phyloP scores from a whole-genome alignment of 352 stramenopile genomes.

The Lagenidium giganteum region DNA sequence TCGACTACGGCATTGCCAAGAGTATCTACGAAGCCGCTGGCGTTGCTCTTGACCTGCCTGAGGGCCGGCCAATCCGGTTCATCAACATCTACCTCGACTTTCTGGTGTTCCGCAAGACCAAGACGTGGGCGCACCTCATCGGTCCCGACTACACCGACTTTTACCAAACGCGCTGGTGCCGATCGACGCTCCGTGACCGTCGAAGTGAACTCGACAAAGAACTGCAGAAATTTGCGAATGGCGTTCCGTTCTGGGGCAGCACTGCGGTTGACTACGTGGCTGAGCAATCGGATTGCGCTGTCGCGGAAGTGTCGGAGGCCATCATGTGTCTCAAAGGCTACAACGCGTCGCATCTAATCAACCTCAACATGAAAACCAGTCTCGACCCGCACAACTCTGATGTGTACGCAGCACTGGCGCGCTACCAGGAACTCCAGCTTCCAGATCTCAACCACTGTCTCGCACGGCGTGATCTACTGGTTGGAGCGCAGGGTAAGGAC shows the following conservation, averaged over 20 bases:
- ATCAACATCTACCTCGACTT: conserved; percentile 19
- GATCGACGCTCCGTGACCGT: too few species aligned
- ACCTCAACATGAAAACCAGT: not conserved
- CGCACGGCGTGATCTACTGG: not conserved
- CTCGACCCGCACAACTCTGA: not conserved
- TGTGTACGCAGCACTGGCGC: not conserved
- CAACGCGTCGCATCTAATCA: conserved; percentile 4
- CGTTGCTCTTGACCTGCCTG: conserved; percentile 5
- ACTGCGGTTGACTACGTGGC: not conserved
- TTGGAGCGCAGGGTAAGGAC: not conserved
- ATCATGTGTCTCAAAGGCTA: conserved; percentile 7
- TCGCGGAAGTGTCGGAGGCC: conserved; percentile 5
- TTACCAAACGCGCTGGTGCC: too few species aligned
- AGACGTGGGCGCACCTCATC: conserved; percentile 6
- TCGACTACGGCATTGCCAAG: conserved; percentile 14
- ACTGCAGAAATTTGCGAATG: too few species aligned
- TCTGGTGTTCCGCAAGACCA: conserved; percentile 12
- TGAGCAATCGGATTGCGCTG: not conserved
- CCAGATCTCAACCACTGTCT: not conserved
- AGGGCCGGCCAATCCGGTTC: conserved; percentile 12
- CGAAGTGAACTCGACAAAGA: too few species aligned
- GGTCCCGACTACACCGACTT: too few species aligned
- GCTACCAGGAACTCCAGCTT: conserved; percentile 1
- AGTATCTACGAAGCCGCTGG: conserved; percentile 11
- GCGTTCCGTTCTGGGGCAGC: not conserved